A percentile compares a stretch with the other conserved stretches of the same genome.
phyloP scores from a whole-genome alignment of 2,329 filamentous ascomycete genomes.

The Colletotrichum australisinense region DNA sequence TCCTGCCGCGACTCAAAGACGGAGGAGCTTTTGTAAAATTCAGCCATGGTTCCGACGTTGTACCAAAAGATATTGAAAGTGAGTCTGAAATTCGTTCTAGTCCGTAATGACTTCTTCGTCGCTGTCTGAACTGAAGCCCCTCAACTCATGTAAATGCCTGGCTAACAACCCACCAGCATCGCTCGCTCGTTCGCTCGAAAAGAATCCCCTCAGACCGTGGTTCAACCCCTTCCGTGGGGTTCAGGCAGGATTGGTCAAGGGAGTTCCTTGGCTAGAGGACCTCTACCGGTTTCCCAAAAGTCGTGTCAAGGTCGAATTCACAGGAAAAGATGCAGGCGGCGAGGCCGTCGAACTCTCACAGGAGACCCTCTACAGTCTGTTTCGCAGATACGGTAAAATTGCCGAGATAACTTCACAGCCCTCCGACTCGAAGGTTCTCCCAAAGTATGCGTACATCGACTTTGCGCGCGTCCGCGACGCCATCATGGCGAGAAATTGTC shows the following conservation, averaged over 20 bases:
- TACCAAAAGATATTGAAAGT: conserved; percentile 57
- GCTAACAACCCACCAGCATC: conserved; percentile 46
- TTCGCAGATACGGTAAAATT: conserved; percentile 91
- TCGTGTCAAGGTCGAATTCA: conserved; percentile 85
- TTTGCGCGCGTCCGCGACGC: conserved; percentile 80
- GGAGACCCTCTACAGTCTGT: conserved; percentile 87
- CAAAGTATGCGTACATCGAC: conserved; percentile 83
- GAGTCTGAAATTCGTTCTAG: conserved; percentile 11
- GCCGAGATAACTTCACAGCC: conserved; percentile 85
- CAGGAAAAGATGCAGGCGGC: conserved; percentile 77
- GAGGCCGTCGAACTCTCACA: conserved; percentile 83
- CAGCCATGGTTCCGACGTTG: conserved; percentile 57
- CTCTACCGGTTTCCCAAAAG: conserved; percentile 83
- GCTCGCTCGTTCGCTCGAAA: conserved; percentile 71
- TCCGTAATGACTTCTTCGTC: neutral
- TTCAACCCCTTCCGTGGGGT: conserved; percentile 85
- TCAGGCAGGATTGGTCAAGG: conserved; percentile 78
- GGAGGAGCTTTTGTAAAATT: conserved; percentile 96
- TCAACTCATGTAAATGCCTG: neutral
- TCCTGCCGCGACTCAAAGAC: conserved; percentile 87
- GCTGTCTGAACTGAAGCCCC: no score
- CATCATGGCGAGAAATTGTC: conserved; percentile 90
- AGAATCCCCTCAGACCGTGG: conserved; percentile 85
- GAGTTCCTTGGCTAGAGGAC: conserved; percentile 94
- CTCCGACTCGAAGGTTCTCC: conserved; percentile 85